A percentile compares a stretch with the other conserved stretches of the same genome.
phyloP scores from a whole-genome alignment of 352 stramenopile species.

The Phytopythium kandeliae region DNA sequence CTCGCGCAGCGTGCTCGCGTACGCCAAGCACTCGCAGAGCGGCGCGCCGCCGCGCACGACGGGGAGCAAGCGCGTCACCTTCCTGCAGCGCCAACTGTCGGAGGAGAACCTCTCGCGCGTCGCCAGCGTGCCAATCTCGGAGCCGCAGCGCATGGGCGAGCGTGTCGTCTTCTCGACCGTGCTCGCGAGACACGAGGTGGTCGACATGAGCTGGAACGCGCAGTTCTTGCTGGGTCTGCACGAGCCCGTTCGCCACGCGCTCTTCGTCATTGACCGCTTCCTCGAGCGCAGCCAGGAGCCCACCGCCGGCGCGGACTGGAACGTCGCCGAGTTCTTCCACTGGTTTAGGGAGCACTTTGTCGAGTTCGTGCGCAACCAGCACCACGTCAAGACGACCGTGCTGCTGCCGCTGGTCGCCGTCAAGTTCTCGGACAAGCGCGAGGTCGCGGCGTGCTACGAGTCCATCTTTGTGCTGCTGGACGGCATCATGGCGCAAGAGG shows the following conservation, averaged over 20 bases:
- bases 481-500: conserved; percentile 50
- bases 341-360: conserved; percentile 83
- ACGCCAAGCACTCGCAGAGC: conserved; percentile 4
- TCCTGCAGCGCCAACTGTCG: conserved; percentile 26
- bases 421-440: conserved; percentile 51
- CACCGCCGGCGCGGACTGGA: conserved; percentile 36
- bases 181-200: conserved; percentile 35
- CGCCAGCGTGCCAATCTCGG: conserved; percentile 39
- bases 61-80: conserved; percentile 10
- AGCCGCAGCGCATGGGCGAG: conserved; percentile 25
- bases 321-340: conserved; percentile 63
- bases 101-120: conserved; percentile 37
- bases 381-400: conserved; percentile 61
- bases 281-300: conserved; percentile 49
- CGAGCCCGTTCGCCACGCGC: conserved; percentile 71
- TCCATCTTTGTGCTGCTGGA: conserved; percentile 58
- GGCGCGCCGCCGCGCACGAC: conserved; percentile 19
- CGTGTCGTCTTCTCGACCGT: conserved; percentile 68
- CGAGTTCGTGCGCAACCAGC: conserved; percentile 69
- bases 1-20: conserved; percentile 1
- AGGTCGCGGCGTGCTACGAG: conserved; percentile 58
- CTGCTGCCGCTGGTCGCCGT: conserved; percentile 59
- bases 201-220: conserved; percentile 67
- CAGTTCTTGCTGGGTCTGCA: conserved; percentile 73
- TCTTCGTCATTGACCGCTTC: conserved; percentile 83